Conservation (phyloP, 2,329 filamentous ascomycete genomes). For the Botrytis pseudocinerea region DNA sequence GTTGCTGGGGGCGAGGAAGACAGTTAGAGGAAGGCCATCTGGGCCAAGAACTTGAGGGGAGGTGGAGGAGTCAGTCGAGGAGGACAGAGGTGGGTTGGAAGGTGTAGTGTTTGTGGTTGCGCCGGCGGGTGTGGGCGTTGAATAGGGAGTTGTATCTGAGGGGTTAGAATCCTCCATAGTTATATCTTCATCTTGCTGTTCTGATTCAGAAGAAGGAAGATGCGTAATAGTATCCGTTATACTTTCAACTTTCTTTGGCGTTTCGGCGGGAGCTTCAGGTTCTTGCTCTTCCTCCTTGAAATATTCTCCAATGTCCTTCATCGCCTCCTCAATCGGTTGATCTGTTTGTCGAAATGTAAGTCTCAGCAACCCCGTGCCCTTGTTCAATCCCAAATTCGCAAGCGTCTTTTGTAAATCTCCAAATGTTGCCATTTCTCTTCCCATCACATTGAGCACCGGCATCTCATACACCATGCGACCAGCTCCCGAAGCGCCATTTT, state of each 20-base stretch:
- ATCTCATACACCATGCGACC: constrained; percentile 87
- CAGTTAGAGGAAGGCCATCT: constrained; percentile 55
- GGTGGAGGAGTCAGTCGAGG: constrained; percentile 8
- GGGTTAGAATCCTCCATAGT: constrained; percentile 23
- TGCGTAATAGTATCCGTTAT: constrained; percentile 30
- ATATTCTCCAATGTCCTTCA: constrained; percentile 75
- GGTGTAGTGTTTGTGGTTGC: constrained; percentile 14
- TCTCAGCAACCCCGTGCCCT: constrained; percentile 76
- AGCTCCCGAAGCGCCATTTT: constrained; percentile 52
- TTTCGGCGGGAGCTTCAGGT: constrained; percentile 21
- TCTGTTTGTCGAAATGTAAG: constrained; percentile 75
- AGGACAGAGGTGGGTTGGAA: background rate
- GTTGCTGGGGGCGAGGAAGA: constrained; percentile 78
- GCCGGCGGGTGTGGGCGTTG: background rate
- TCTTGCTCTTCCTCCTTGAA: constrained; percentile 51
- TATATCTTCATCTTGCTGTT: constrained; percentile 21
- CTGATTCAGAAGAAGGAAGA: constrained; percentile 25
- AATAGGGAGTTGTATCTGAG: constrained; percentile 9
- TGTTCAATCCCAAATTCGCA: constrained; percentile 82
- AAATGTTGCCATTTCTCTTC: constrained; percentile 74
- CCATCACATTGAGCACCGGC: constrained; percentile 81
- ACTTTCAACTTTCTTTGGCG: constrained; percentile 26
- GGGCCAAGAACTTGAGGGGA: constrained; percentile 35
- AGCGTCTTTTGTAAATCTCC: constrained; percentile 86
- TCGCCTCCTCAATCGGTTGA: constrained; percentile 79